Evolutionary conservation across 441 rosid species (phyloP).

Genomic region (Eruca vesicaria): DNA sequence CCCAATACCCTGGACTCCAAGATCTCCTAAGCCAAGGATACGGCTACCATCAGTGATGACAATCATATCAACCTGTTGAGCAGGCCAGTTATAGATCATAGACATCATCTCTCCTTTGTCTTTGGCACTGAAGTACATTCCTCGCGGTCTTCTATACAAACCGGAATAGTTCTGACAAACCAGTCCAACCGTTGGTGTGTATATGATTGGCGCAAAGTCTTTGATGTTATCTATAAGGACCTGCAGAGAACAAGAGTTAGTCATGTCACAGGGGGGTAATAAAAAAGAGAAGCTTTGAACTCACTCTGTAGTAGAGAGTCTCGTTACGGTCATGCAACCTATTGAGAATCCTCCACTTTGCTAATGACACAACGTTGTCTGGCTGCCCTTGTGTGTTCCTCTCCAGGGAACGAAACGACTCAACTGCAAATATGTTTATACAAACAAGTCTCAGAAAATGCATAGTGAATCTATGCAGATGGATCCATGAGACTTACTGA

Average conservation of each 20-base stretch:
- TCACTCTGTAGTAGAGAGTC: conserved; percentile 85
- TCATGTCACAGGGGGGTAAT: background rate
- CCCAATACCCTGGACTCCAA: conserved; percentile 98
- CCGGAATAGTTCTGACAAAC: conserved; percentile 99
- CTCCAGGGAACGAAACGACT: conserved; percentile 87
- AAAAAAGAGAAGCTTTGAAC: conserved; percentile 26
- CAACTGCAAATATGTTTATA: conserved; percentile 51
- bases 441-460: background rate
- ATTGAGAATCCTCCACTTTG: conserved; percentile 98
- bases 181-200: conserved; percentile 96
- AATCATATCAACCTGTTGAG: conserved; percentile 95
- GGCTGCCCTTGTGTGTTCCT: conserved; percentile 72
- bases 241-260: conserved; percentile 40
- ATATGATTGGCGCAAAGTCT: conserved; percentile 91
- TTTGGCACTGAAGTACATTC: conserved; percentile 99
- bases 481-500: conserved; percentile 57
- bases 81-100: conserved; percentile 98
- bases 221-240: conserved; percentile 94
- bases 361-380: conserved; percentile 62
- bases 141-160: conserved; percentile 93
- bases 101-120: conserved; percentile 99
- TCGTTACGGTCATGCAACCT: conserved; percentile 98
- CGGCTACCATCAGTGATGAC: conserved; percentile 97
- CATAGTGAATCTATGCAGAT: no score
- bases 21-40: conserved; percentile 97